These are phyloP conservation scores for Claviceps monticola DNA, from an alignment of 2,329 filamentous ascomycete genomes.

Conservation along the genomic window DNA sequence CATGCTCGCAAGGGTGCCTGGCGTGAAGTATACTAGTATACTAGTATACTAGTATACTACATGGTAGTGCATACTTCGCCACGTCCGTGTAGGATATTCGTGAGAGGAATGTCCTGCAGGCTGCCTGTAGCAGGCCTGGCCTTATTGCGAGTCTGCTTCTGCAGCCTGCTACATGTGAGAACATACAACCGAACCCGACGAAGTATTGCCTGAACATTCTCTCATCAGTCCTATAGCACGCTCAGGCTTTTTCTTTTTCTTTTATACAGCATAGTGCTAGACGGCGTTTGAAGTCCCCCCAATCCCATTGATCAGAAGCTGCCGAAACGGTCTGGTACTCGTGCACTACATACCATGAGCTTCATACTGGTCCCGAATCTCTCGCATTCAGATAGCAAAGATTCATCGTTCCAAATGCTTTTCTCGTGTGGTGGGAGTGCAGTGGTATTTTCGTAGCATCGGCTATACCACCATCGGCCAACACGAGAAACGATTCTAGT, in stretches of 20 bases:
- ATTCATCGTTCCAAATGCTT: constrained; percentile 67
- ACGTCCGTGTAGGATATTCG: too few relatives aligned
- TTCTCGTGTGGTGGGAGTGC: constrained; percentile 26
- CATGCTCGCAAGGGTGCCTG: too few relatives aligned
- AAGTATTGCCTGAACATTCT: background rate
- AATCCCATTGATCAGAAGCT: constrained; percentile 28
- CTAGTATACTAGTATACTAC: too few relatives aligned
- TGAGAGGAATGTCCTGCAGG: too few relatives aligned
- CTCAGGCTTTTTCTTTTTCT: background rate
- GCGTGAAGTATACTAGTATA: too few relatives aligned
- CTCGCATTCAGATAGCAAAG: constrained; percentile 71
- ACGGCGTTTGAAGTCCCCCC: background rate
- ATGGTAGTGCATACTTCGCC: too few relatives aligned
- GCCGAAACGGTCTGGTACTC: constrained; percentile 52
- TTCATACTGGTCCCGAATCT: constrained; percentile 77
- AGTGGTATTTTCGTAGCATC: constrained; percentile 70
- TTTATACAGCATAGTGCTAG: too few relatives aligned
- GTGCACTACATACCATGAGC: constrained; percentile 80
- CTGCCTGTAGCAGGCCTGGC: too few relatives aligned
- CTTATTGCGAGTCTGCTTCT: too few relatives aligned
- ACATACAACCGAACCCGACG: background rate
- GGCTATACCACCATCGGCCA: constrained; percentile 90
- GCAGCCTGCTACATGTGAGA: background rate
- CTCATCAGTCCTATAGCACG: background rate
- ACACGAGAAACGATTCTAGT: constrained; percentile 86